Evolutionary conservation across 1,139 yeast species (phyloP), one percentile per base, ranked within the genome.

Genomic region (Kodamaea anthophila): DNA sequence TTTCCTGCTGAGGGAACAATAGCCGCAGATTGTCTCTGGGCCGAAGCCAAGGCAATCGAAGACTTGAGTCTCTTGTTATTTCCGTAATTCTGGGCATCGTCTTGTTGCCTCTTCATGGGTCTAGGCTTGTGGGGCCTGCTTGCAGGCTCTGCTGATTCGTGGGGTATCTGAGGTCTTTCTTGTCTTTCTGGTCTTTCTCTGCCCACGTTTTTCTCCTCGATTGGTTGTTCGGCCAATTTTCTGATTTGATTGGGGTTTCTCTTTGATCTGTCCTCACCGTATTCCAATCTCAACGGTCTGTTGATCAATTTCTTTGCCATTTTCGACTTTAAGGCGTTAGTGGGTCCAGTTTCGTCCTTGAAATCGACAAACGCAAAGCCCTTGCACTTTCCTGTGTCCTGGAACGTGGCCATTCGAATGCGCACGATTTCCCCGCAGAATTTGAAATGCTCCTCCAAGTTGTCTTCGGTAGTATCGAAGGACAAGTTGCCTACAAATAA

Each of bases 351-450:
- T 40, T 81, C 83, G 42, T 79, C 80, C 43, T 66, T 72, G 60
- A 88, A 91, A 55, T 91, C 98, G 23, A 91, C 61, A 49, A 91
- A 91, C 1, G 96, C 91, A 65, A 88, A 91, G 2, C 98, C 98
- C 55, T 91, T 91, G 63, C 97, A 91, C 53, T 87, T 88, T 2
- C 97, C 97, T 24, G 84, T 65, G 50, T 91, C 98, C 58, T 91
- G 91, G 55, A 91, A 91, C 6, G 98, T 88, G 2, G 97, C 97
- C 94, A 88, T 88, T 54, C 98, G 74, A 32, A 88, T 75, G 44
- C 74, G 76, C 18, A 69, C 60, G 35, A 87, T 87, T 37, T 84
- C 88, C 18, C 96, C 96, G 49, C 84, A 79, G 43, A 66, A 76
- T 44, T 60, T 58, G 63, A 88, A 91, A 42, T 85, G 95, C 44